Conservation (phyloP, 768 basidiomycete genomes). For the Favolaschia claudopus region DNA sequence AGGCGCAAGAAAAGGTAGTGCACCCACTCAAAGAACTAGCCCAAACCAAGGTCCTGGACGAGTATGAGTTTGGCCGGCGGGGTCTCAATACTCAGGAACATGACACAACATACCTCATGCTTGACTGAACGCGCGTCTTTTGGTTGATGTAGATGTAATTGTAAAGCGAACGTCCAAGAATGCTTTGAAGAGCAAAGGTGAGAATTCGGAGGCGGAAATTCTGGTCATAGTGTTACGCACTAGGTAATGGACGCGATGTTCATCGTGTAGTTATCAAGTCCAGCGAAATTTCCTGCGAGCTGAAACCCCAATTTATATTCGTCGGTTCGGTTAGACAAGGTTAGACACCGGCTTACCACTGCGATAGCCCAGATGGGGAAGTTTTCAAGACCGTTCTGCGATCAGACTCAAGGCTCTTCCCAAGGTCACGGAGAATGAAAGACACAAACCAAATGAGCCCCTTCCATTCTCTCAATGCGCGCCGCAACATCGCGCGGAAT, state of each 20-base stretch:
- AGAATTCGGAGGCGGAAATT: too few species aligned
- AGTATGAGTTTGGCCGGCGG: too few species aligned
- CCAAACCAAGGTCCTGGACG: neutral
- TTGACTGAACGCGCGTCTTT: constrained; percentile 13
- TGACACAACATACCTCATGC: constrained; percentile 20
- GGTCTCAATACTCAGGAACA: too few species aligned
- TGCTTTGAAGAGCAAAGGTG: too few species aligned
- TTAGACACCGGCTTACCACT: constrained; percentile 18
- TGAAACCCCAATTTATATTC: neutral
- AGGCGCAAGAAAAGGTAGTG: neutral
- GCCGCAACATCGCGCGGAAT: constrained; percentile 32
- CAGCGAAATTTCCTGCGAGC: constrained; percentile 33
- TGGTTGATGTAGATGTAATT: constrained; percentile 42
- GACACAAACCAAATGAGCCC: constrained; percentile 45
- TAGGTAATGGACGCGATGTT: constrained; percentile 38
- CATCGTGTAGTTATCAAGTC: constrained; percentile 24
- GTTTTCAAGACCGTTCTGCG: constrained; percentile 39
- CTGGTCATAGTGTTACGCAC: constrained; percentile 29
- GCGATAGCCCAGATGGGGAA: constrained; percentile 39
- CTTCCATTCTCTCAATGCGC: constrained; percentile 44
- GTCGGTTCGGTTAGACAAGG: neutral
- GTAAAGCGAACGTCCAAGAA: constrained; percentile 34
- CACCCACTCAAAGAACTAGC: neutral
- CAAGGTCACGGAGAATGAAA: neutral
- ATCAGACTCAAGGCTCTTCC: constrained; percentile 2